These are phyloP conservation scores for Lathyrus tuberosus DNA, from an alignment of 306 rosid genomes.

Conservation along the genomic window DNA sequence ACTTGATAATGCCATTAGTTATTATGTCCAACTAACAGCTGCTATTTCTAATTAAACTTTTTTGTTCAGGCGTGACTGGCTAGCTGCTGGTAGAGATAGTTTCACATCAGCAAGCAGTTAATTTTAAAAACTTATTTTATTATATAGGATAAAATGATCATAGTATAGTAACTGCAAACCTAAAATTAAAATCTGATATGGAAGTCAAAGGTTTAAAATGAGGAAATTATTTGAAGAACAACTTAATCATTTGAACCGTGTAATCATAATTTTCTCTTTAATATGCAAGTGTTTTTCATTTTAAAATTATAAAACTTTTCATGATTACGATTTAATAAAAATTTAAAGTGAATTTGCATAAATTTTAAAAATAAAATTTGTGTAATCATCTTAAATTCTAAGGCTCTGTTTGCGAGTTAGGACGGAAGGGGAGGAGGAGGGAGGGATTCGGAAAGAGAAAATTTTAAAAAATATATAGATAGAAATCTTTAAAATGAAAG, in stretches of 20 bases:
- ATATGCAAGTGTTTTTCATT: background rate
- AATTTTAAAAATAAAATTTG: background rate
- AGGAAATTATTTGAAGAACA: background rate
- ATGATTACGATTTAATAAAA: background rate
- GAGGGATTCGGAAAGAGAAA: no score
- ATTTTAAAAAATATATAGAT: no score
- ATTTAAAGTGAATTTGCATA: constrained; percentile 1
- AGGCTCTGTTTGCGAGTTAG: no score
- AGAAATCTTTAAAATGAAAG: no score
- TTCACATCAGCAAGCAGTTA: no score
- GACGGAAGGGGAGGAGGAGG: no score
- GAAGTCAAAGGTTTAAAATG: background rate
- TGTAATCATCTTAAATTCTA: constrained; percentile 15
- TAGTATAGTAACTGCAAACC: background rate
- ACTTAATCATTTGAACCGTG: background rate
- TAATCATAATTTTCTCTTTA: background rate
- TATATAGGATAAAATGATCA: background rate
- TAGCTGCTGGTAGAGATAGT: no score
- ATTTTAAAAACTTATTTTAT: no score
- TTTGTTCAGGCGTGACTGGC: no score
- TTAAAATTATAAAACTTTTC: background rate
- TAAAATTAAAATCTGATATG: background rate
- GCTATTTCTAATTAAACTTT: no score
- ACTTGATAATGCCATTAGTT: no score
- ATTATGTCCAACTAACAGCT: no score